phyloP scores from a whole-genome alignment of 2,329 filamentous ascomycete species.

The Aspergillus unguis region DNA sequence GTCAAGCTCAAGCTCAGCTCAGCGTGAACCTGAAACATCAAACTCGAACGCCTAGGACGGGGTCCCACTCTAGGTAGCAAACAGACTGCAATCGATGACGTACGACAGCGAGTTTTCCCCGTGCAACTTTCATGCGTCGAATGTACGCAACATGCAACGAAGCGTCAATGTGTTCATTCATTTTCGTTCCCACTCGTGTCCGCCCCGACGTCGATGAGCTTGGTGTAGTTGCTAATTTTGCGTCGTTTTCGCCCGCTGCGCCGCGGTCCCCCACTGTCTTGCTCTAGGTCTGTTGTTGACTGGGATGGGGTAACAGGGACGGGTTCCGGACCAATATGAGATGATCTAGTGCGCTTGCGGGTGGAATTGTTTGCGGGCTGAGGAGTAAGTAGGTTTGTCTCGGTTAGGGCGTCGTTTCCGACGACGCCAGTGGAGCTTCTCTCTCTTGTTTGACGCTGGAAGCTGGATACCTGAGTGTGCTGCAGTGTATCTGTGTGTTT shows the following conservation, averaged over 20 bases:
- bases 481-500: not conserved
- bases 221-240: constrained; percentile 32
- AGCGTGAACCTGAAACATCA: no score
- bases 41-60: no score
- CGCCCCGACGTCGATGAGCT: constrained; percentile 29
- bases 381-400: not conserved
- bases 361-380: not conserved
- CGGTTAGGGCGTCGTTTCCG: not conserved
- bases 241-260: constrained; percentile 25
- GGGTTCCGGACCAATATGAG: not conserved
- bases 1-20: no score
- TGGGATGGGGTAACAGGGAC: not conserved
- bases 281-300: constrained; percentile 1
- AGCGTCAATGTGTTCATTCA: constrained; percentile 8
- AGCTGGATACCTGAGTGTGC: not conserved
- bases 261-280: constrained; percentile 10
- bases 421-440: not conserved
- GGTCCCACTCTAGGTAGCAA: no score
- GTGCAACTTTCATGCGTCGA: no score
- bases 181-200: constrained; percentile 22
- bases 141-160: not conserved
- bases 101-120: no score
- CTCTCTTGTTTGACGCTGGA: constrained; percentile 8
- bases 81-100: no score
- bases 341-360: constrained; percentile 10